phyloP scores from a whole-genome alignment of 345 rosid species.

The Corchorus olitorius region DNA sequence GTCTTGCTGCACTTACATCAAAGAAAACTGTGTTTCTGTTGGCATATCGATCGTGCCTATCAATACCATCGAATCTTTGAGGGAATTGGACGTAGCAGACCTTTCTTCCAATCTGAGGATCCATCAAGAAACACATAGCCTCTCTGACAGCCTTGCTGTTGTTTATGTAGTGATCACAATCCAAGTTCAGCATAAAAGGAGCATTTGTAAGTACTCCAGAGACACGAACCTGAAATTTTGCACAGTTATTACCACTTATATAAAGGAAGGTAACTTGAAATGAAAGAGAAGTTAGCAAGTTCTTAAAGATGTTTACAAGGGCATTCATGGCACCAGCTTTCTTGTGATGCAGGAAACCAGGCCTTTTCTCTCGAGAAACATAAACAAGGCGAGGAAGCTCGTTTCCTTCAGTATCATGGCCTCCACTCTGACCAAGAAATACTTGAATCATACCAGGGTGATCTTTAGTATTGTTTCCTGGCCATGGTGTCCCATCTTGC shows the following conservation, averaged over 20 bases:
- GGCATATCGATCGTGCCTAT: conserved; percentile 81
- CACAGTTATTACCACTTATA: neutral
- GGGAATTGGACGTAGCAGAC: conserved; percentile 96
- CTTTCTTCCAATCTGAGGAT: conserved; percentile 76
- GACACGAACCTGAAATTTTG: conserved; percentile 66
- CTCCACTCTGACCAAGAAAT: conserved; percentile 87
- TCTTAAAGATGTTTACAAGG: conserved; percentile 47
- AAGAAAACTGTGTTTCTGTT: conserved; percentile 92
- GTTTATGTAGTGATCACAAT: conserved; percentile 86
- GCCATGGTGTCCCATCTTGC: conserved; percentile 99
- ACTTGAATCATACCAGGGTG: conserved; percentile 99
- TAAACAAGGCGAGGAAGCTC: conserved; percentile 86
- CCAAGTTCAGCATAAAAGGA: conserved; percentile 89
- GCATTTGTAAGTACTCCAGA: conserved; percentile 90
- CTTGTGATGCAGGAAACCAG: conserved; percentile 88
- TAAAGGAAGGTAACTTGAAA: neutral
- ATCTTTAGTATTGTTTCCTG: conserved; percentile 97
- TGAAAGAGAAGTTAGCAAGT: neutral
- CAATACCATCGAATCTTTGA: conserved; percentile 91
- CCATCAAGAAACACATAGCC: conserved; percentile 97
- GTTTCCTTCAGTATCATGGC: conserved; percentile 77
- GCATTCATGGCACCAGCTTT: conserved; percentile 99
- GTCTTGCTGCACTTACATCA: conserved; percentile 53
- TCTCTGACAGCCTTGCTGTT: conserved; percentile 88
- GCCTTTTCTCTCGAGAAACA: conserved; percentile 89